Percentiles rank a stretch among this genome's conserved stretches.
Conservation (phyloP, 441 rosid species). For the Adansonia madagascariensis region DNA sequence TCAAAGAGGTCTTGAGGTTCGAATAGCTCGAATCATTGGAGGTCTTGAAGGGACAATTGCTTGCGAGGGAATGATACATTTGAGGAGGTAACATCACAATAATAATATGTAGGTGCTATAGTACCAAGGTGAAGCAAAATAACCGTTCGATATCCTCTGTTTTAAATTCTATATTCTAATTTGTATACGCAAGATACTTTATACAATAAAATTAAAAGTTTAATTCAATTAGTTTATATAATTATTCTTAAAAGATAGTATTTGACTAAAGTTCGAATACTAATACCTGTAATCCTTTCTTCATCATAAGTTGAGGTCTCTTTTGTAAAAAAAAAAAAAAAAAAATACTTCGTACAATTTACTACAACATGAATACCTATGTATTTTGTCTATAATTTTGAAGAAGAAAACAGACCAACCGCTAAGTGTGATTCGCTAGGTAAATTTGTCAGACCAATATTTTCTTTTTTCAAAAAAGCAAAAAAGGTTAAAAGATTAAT, state of each 20-base stretch:
- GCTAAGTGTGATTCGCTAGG: no score
- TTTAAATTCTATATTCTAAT: not conserved
- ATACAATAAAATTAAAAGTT: no score
- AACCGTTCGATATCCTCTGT: not conserved
- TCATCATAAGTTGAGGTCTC: no score
- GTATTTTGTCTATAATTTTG: not conserved
- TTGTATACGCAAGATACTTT: not conserved
- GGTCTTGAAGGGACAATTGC: conserved; percentile 87
- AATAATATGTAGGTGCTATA: no score
- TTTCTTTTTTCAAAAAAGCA: not conserved
- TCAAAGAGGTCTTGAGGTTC: conserved; percentile 86
- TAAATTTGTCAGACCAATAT: no score
- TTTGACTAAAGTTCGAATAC: no score
- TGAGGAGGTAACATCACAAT: conserved; percentile 40
- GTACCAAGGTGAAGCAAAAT: not conserved
- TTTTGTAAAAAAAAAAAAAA: no score
- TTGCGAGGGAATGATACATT: conserved; percentile 53
- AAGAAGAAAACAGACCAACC: no score
- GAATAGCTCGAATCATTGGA: conserved; percentile 80
- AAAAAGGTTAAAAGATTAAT: not conserved
- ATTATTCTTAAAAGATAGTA: no score
- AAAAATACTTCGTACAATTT: not conserved
- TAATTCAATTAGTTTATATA: no score
- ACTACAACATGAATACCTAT: not conserved
- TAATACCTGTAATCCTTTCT: no score